These are phyloP conservation scores for Dendryphion nanum DNA, from an alignment of 2,329 filamentous ascomycete species.

Conservation along the genomic window DNA sequence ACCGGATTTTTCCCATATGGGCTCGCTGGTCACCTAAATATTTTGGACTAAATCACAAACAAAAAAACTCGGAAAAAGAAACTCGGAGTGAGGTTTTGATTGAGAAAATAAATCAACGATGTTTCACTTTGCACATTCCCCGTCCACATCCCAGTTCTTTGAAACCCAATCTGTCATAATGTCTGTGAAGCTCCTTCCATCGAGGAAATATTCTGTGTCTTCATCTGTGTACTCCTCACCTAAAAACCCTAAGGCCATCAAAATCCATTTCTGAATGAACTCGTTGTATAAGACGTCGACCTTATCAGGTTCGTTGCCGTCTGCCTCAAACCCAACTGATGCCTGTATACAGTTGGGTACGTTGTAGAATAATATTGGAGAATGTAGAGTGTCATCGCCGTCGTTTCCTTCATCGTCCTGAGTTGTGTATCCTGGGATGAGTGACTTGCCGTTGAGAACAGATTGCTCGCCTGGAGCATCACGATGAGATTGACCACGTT, in stretches of 20 bases:
- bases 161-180: slow-evolving; percentile 61
- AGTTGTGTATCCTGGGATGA: slow-evolving; percentile 85
- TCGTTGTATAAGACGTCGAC: slow-evolving; percentile 92
- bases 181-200: slow-evolving; percentile 55
- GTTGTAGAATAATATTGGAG: slow-evolving; percentile 68
- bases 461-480: slow-evolving; percentile 7
- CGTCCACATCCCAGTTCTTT: slow-evolving; percentile 49
- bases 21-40: no score
- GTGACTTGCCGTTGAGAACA: slow-evolving; percentile 25
- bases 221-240: slow-evolving; percentile 50
- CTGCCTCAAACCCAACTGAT: slow-evolving; percentile 55
- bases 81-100: no score
- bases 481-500: slow-evolving; percentile 1
- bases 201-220: slow-evolving; percentile 54
- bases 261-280: slow-evolving; percentile 81
- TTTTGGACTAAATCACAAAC: no score
- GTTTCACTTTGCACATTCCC: slow-evolving; percentile 16
- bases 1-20: no score
- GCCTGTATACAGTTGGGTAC: slow-evolving; percentile 84
- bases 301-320: slow-evolving; percentile 57
- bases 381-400: slow-evolving; percentile 88
- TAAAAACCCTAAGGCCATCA: slow-evolving; percentile 68
- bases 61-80: no score
- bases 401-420: slow-evolving; percentile 77
- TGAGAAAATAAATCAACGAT: no score